Evolutionary conservation across 2,329 filamentous ascomycete species (phyloP).

Genomic region (Penicillium sp.): DNA sequence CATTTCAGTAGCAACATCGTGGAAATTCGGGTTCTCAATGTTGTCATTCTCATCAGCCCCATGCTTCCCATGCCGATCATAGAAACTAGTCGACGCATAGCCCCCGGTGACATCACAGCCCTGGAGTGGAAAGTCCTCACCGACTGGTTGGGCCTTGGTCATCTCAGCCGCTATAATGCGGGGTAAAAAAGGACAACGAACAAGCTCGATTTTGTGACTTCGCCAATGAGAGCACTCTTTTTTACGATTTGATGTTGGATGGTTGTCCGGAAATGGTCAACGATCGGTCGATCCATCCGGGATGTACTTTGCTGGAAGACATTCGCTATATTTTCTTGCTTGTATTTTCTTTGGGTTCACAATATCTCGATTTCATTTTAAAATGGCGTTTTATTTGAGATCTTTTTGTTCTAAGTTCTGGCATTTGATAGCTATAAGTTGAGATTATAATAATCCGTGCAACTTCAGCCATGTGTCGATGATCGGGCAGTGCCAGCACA

Average conservation of each 20-base stretch:
- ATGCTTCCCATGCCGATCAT: slow-evolving; percentile 10
- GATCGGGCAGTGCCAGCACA: slow-evolving; percentile 1
- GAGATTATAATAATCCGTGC: neutral
- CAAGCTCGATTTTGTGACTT: neutral
- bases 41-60: neutral
- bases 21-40: neutral
- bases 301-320: neutral
- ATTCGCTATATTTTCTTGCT: neutral
- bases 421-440: neutral
- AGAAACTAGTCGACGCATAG: neutral
- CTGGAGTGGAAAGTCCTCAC: slow-evolving; percentile 2
- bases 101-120: slow-evolving; percentile 13
- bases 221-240: neutral
- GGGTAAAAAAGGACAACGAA: neutral
- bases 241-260: neutral
- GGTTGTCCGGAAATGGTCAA: neutral
- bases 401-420: neutral
- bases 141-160: slow-evolving; percentile 7
- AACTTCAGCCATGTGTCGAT: neutral
- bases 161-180: slow-evolving; percentile 4
- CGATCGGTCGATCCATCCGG: neutral
- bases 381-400: neutral
- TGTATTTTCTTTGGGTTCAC: neutral
- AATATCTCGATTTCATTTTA: neutral
- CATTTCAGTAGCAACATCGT: neutral